Conservation (phyloP, 1,284 basidiomycete genomes). For the Pseudozyma hubeiensis region DNA sequence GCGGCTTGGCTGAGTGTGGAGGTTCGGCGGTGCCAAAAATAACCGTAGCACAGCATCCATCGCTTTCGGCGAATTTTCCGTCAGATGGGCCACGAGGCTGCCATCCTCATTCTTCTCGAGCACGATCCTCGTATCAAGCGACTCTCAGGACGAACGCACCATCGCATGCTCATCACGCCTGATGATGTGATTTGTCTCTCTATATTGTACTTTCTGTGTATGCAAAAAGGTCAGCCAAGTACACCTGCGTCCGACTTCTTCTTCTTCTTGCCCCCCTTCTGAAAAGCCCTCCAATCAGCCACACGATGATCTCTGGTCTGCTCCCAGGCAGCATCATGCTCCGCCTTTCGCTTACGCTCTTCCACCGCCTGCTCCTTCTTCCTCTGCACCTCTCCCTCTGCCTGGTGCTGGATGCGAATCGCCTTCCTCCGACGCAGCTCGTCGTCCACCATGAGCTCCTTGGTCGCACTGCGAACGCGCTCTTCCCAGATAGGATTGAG, state of each 20-base stretch:
- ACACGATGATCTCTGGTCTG: constrained; percentile 68
- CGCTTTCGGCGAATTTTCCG: not conserved
- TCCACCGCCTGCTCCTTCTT: constrained; percentile 71
- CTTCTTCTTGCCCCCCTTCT: constrained; percentile 60
- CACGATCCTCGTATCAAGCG: too few relatives aligned
- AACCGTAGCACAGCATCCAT: not conserved
- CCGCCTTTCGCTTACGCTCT: constrained; percentile 67
- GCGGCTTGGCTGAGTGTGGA: not conserved
- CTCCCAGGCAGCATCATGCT: constrained; percentile 73
- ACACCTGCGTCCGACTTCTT: constrained; percentile 56
- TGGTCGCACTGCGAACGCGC: constrained; percentile 70
- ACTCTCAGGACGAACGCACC: too few relatives aligned
- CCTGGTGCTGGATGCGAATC: constrained; percentile 72
- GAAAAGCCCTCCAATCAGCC: constrained; percentile 63
- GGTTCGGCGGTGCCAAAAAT: not conserved
- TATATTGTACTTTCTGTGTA: not conserved
- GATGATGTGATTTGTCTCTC: too few relatives aligned
- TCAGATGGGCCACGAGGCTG: too few relatives aligned
- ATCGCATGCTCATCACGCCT: too few relatives aligned
- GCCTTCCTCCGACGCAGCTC: constrained; percentile 71
- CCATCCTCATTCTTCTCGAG: too few relatives aligned
- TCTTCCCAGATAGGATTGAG: constrained; percentile 71
- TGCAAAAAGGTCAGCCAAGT: constrained; percentile 39
- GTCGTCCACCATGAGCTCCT: constrained; percentile 74
- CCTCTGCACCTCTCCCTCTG: constrained; percentile 73